A percentile compares a stretch with the other conserved stretches of the same genome.
phyloP scores from a whole-genome alignment of 2,329 filamentous ascomycete species.

The Paradendryphiella salina region DNA sequence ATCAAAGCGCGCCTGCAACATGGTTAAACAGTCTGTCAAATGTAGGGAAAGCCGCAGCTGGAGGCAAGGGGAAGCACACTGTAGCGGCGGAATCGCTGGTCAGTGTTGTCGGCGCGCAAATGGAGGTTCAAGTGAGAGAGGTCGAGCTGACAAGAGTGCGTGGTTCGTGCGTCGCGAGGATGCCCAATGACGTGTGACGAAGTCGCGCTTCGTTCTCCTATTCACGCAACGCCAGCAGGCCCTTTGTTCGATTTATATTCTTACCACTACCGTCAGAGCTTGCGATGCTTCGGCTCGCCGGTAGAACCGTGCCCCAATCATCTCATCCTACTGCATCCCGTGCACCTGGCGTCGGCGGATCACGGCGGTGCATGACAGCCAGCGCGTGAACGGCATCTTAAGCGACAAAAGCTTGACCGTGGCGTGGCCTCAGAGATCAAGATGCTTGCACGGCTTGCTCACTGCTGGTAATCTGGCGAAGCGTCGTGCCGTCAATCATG shows the following conservation, averaged over 20 bases:
- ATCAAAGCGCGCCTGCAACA: slow-evolving; percentile 37
- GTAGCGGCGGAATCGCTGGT: slow-evolving; percentile 28
- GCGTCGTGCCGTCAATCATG: neutral
- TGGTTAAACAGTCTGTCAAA: slow-evolving; percentile 41
- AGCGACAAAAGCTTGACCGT: neutral
- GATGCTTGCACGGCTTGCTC: neutral
- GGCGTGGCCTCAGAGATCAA: neutral
- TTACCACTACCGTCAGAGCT: slow-evolving; percentile 14
- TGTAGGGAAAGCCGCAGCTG: slow-evolving; percentile 29
- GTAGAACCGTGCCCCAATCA: slow-evolving; percentile 14
- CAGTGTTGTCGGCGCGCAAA: slow-evolving; percentile 23
- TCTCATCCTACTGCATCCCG: slow-evolving; percentile 9
- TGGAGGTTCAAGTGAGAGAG: slow-evolving; percentile 8
- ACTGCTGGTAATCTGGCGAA: neutral
- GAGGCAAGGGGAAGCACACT: slow-evolving; percentile 38
- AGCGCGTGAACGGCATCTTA: slow-evolving; percentile 8
- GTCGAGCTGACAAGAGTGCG: slow-evolving; percentile 11
- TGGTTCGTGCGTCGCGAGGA: slow-evolving; percentile 23
- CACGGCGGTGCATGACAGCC: slow-evolving; percentile 15
- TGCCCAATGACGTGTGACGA: slow-evolving; percentile 22
- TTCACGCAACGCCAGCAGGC: neutral
- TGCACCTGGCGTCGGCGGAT: slow-evolving; percentile 18
- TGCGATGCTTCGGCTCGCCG: slow-evolving; percentile 10
- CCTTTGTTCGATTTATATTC: slow-evolving; percentile 9
- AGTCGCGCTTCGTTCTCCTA: slow-evolving; percentile 4